Percentiles rank a stretch among this genome's conserved stretches.
phyloP scores from a whole-genome alignment of 2,329 filamentous ascomycete species.

The Colletotrichum camelliae region DNA sequence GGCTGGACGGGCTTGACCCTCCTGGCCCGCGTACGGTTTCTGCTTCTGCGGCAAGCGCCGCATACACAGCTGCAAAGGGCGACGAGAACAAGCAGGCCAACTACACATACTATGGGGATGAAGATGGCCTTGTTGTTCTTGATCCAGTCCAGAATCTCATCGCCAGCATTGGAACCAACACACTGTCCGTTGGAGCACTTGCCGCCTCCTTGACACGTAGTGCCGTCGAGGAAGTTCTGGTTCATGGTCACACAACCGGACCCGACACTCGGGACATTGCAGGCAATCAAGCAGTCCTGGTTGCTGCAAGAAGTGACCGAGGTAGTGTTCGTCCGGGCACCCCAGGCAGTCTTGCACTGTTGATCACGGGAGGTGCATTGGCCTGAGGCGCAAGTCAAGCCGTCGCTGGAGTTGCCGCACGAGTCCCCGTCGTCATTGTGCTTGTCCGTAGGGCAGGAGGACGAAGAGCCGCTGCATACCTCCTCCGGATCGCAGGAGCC shows the following conservation, averaged over 20 bases:
- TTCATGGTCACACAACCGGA: conserved; percentile 75
- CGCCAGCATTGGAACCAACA: conserved; percentile 69
- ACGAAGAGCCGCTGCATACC: conserved; percentile 74
- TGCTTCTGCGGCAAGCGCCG: conserved; percentile 38
- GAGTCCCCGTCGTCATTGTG: conserved; percentile 71
- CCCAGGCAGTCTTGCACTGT: conserved; percentile 88
- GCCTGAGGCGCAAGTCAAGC: conserved; percentile 83
- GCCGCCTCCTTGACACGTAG: conserved; percentile 80
- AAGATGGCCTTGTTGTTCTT: conserved; percentile 78
- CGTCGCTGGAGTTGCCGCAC: conserved; percentile 69
- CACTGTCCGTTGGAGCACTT: conserved; percentile 81
- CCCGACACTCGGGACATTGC: conserved; percentile 73
- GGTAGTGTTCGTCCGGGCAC: conserved; percentile 73
- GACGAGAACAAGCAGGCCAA: conserved; percentile 73
- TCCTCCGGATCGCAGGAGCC: conserved; percentile 87
- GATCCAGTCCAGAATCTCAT: conserved; percentile 79
- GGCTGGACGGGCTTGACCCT: conserved; percentile 26
- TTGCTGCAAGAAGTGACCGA: conserved; percentile 81
- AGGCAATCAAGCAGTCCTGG: conserved; percentile 72
- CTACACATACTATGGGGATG: conserved; percentile 75
- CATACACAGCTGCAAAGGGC: conserved; percentile 71
- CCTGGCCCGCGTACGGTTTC: conserved; percentile 24
- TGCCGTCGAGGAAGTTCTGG: conserved; percentile 95
- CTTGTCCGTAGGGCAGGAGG: conserved; percentile 76
- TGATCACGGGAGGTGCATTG: conserved; percentile 92